Evolutionary conservation across 352 stramenopile genomes (phyloP), one percentile per base, ranked within the genome.

Genomic region (Phytophthora fragariae): DNA sequence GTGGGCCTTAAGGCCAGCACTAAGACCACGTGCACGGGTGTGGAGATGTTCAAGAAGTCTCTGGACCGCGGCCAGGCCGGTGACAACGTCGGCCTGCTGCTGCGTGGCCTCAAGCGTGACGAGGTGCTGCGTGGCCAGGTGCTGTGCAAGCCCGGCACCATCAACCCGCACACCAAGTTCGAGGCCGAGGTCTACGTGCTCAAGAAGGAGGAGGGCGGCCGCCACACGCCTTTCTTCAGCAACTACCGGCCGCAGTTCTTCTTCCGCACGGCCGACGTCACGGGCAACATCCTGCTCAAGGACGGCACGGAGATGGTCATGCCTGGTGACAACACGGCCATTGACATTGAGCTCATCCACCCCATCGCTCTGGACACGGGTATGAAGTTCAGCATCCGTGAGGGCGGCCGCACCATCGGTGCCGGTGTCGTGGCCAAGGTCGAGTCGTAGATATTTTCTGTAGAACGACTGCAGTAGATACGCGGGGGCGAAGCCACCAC

Each of bases 211-310:
- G 97, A 99, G 82, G 97, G 97, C 57, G 97, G 97, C 39, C 89
- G 97, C 69, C 97, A 99, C 84, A 99, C 95, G 29, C 97, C 97
- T 21, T 99, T 99, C 83, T 98, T 99, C 77, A 92, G 86, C 70
- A 99, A 99, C 77, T 99, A 99, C 85, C 84, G 92, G 56, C 97
- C 97, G 58, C 97, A 99, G 82, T 99, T 99, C 81, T 99, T 99
- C 80, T 95, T 99, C 78, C 91, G 97, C 72, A 99, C 96, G 37
- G 93, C 97, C 27, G 97, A 99, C 82, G 83, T 99, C 56, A 99
- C 97, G 60, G 96, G 97, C 52, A 85, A 91, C 59, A 87, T 98
- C 56, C 83, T 87, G 54, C 81, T 98, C 14, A 92, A 92, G 61
- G 85, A 96, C 46, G 82, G 82, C 70, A 88, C 75, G 57, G 82